Percentiles rank a stretch among this genome's conserved stretches.
Evolutionary conservation across 306 rosid genomes (phyloP).

Genomic region (Myrica gale): DNA sequence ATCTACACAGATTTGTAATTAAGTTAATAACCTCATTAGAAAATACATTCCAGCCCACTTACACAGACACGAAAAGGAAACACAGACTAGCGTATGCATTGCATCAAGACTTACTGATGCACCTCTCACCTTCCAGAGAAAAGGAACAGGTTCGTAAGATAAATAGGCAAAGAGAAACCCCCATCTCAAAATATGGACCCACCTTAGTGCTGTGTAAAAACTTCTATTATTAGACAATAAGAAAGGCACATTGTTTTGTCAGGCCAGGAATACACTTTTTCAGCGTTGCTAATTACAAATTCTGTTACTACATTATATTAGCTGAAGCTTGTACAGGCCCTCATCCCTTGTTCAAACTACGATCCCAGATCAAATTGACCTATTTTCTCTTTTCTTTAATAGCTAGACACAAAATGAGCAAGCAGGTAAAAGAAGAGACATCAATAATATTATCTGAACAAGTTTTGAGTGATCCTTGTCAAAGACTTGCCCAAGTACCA

Average conservation of each 20-base stretch:
- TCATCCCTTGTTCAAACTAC: not conserved
- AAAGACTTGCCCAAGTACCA: not conserved
- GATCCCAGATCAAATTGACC: not conserved
- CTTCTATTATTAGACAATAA: not conserved
- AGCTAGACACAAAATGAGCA: not conserved
- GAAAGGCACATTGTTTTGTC: not conserved
- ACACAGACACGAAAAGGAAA: constrained; percentile 9
- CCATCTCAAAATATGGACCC: not conserved
- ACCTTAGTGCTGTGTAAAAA: not conserved
- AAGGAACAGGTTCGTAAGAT: constrained; percentile 9
- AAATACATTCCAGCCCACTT: constrained; percentile 21
- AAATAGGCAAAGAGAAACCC: not conserved
- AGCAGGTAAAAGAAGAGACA: not conserved
- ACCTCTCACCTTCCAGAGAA: constrained; percentile 74
- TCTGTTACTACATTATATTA: not conserved
- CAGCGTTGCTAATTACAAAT: not conserved
- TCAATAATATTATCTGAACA: not conserved
- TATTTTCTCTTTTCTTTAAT: too few relatives aligned
- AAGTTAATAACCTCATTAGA: constrained; percentile 1
- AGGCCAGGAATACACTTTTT: not conserved
- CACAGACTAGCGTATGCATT: constrained; percentile 13
- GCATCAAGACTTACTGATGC: constrained; percentile 69
- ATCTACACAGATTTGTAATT: constrained; percentile 46
- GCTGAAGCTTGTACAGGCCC: not conserved
- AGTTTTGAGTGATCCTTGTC: not conserved